Evolutionary conservation across 495 filamentous ascomycete genomes (phyloP), one percentile per base, ranked within the genome.

Genomic region (Apiosordaria backusii): DNA sequence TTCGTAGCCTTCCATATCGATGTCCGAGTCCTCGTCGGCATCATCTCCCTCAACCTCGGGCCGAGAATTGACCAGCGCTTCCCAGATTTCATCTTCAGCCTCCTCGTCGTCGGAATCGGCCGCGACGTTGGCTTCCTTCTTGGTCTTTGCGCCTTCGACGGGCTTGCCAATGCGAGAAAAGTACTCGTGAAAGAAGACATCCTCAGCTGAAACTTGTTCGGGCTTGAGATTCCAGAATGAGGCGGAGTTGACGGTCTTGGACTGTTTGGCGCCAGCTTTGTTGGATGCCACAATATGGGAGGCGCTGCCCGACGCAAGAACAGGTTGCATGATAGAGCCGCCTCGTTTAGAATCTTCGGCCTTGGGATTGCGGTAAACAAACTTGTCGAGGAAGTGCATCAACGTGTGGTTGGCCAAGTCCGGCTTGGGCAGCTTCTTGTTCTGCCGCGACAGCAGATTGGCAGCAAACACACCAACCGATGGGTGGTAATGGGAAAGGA

Each of bases 151-250:
- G 27, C 68, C 65, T 61, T 76, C 73, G 27, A 78, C 81, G 61
- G 83, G 84, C 75, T 91, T 94, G 55, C 89, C 90, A 53, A 92
- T 78, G 61, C 89, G 85, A 66, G 84, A 87, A 76, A 99, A 98
- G 85, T 98, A 99, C 65, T 90, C 87, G 78, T 99, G 95, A 85
- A 99, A 99, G 86, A 99, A 99, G 54, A 91, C 92, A 71, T 99
- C 96, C 71, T 99, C 93, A 0, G 88, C 90, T 0, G 88, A 86
- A 10, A 99, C 88, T 53, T 98, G 89, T 59, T 90, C 88, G n/a
- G 86, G 82, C 75, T 90, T 92, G 84, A 90, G 89, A 70, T 88
- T 89, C 93, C 93, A 97, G 84, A 99, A 99, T 18, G 86, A 83
- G 65, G 96, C 91, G 2, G 89, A 88, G 78, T 98, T 99, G 75